Conservation (phyloP, 2,329 filamentous ascomycete species). For the Cryphonectria nitschkei region DNA sequence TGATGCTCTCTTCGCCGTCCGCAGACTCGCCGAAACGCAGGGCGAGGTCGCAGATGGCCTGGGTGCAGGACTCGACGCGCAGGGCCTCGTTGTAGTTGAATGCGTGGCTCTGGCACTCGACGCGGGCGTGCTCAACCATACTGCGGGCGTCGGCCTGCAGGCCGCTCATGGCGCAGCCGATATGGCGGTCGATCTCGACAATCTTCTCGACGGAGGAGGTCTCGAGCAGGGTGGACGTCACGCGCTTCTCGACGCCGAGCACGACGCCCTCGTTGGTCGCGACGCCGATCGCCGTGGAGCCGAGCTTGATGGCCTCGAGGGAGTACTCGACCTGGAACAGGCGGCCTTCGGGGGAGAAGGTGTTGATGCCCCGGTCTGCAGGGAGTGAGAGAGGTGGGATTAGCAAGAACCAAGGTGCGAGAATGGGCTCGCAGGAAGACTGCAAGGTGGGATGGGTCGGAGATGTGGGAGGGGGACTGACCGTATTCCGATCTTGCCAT, state of each 20-base stretch:
- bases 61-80: conserved; percentile 95
- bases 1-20: conserved; percentile 97
- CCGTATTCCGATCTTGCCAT: conserved; percentile 99
- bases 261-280: conserved; percentile 94
- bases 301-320: conserved; percentile 99
- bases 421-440: conserved; percentile 31
- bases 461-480: conserved; percentile 51
- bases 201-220: conserved; percentile 99
- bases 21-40: conserved; percentile 96
- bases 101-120: conserved; percentile 94
- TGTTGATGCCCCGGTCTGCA: conserved; percentile 98
- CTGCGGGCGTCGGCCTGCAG: conserved; percentile 96
- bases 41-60: conserved; percentile 97
- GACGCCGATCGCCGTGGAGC: conserved; percentile 96
- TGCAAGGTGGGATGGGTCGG: conserved; percentile 11
- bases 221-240: conserved; percentile 95
- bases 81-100: conserved; percentile 98
- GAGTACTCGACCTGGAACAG: conserved; percentile 99
- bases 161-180: conserved; percentile 98
- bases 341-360: conserved; percentile 98
- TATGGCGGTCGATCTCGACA: conserved; percentile 98
- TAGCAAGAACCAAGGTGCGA: conserved; percentile 40
- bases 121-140: conserved; percentile 97
- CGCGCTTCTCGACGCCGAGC: conserved; percentile 97
- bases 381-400: conserved; percentile 18